Conservation (phyloP, 1,284 basidiomycete genomes). For the Cystobasidiaceae sp. region DNA sequence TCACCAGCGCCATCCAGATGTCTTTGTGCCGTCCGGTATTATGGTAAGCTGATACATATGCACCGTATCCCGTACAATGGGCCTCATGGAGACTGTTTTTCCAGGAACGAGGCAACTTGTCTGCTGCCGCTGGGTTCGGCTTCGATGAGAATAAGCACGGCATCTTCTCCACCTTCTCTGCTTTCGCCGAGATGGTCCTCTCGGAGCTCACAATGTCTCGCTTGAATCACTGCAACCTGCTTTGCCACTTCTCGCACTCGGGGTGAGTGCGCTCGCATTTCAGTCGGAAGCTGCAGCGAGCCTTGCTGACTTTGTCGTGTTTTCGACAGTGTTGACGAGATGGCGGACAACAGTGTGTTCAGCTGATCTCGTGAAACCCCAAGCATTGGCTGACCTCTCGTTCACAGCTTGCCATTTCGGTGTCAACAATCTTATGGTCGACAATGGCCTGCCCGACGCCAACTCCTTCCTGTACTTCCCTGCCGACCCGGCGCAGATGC, state of each 20-base stretch:
- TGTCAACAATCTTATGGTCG: slow-evolving; percentile 73
- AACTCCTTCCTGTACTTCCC: slow-evolving; percentile 78
- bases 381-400: background rate
- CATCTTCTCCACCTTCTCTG: slow-evolving; percentile 76
- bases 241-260: slow-evolving; percentile 79
- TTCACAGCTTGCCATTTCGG: slow-evolving; percentile 47
- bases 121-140: slow-evolving; percentile 77
- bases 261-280: slow-evolving; percentile 47
- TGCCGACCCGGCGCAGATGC: slow-evolving; percentile 72
- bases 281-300: background rate
- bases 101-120: slow-evolving; percentile 64
- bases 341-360: slow-evolving; percentile 70
- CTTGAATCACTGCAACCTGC: slow-evolving; percentile 74
- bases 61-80: too few relatives aligned
- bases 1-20: slow-evolving; percentile 78
- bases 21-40: slow-evolving; percentile 74
- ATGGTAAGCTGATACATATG: too few relatives aligned
- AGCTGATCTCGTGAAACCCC: background rate
- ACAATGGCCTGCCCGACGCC: slow-evolving; percentile 72
- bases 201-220: slow-evolving; percentile 86
- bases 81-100: too few relatives aligned
- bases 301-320: background rate
- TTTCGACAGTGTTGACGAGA: slow-evolving; percentile 52
- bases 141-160: slow-evolving; percentile 45
- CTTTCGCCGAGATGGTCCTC: slow-evolving; percentile 79